Conservation (phyloP, 2,329 filamentous ascomycete genomes). For the Aspergillus sp. region DNA sequence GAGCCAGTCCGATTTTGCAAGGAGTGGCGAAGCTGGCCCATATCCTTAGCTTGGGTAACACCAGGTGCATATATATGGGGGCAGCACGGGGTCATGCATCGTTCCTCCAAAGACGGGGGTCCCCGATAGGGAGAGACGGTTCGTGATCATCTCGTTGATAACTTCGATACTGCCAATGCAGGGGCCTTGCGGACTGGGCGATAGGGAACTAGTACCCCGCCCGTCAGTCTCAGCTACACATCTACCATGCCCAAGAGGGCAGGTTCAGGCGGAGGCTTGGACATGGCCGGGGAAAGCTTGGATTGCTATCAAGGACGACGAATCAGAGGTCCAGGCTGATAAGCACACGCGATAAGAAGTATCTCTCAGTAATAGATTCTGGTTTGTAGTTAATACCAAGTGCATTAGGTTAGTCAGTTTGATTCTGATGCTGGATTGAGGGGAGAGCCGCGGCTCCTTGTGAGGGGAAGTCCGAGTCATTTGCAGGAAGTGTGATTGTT, state of each 20-base stretch:
- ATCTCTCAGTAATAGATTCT: background rate
- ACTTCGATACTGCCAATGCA: slow-evolving; percentile 1
- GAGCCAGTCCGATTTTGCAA: background rate
- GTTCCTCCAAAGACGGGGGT: background rate
- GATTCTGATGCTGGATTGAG: background rate
- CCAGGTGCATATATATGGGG: slow-evolving; percentile 7
- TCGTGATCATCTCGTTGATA: slow-evolving; percentile 6
- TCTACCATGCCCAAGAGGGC: slow-evolving; percentile 25
- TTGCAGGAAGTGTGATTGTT: background rate
- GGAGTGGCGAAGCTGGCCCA: background rate
- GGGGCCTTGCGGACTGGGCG: background rate
- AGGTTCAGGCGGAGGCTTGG: slow-evolving; percentile 25
- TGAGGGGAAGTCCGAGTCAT: background rate
- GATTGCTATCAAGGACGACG: background rate
- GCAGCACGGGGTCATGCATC: slow-evolving; percentile 5
- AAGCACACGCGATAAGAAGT: slow-evolving; percentile 13
- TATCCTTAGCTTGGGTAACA: background rate
- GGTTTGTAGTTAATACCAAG: background rate
- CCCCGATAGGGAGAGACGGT: slow-evolving; percentile 4
- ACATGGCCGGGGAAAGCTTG: slow-evolving; percentile 11
- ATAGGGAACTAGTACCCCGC: slow-evolving; percentile 5
- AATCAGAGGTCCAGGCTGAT: slow-evolving; percentile 1
- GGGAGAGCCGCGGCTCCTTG: background rate
- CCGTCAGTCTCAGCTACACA: slow-evolving; percentile 4
- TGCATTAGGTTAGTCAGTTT: background rate